Evolutionary conservation across 1,139 yeast genomes (phyloP).

Genomic region (Pichia sp.): DNA sequence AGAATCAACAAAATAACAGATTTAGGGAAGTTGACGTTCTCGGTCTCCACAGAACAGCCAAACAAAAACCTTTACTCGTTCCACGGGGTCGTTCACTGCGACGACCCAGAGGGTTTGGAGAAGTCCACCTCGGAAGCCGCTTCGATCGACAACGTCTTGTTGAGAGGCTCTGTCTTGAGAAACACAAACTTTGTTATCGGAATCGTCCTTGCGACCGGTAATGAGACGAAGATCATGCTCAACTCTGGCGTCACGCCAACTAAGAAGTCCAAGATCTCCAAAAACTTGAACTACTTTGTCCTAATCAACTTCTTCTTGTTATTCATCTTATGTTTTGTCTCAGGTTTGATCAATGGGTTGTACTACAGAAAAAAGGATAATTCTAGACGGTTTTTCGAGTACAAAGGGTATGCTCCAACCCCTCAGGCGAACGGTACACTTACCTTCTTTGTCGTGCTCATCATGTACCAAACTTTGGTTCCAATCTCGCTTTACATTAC

Average conservation of each 20-base stretch:
- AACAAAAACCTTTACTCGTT: conserved; percentile 52
- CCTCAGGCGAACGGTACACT: conserved; percentile 52
- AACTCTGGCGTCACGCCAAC: conserved; percentile 58
- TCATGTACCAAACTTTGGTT: conserved; percentile 54
- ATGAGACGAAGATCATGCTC: conserved; percentile 53
- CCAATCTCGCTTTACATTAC: conserved; percentile 60
- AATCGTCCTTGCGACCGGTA: conserved; percentile 50
- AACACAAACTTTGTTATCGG: conserved; percentile 57
- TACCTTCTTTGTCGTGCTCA: conserved; percentile 49
- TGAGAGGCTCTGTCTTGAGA: conserved; percentile 51
- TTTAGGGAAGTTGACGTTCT: conserved; percentile 39
- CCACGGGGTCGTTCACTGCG: conserved; percentile 41
- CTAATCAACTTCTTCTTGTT: conserved; percentile 45
- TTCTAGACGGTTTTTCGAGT: conserved; percentile 46
- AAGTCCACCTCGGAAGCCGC: conserved; percentile 38
- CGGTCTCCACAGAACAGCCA: conserved; percentile 53
- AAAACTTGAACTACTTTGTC: conserved; percentile 50
- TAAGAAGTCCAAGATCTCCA: conserved; percentile 49
- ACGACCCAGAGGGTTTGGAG: conserved; percentile 22
- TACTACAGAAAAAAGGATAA: conserved; percentile 37
- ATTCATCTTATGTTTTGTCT: conserved; percentile 48
- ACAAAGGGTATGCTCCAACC: conserved; percentile 48
- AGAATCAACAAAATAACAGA: conserved; percentile 43
- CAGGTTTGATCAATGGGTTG: conserved; percentile 51
- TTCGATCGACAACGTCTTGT: conserved; percentile 45